Conservation (phyloP, 192 early-diverging fungal genomes). For the Coemansia furcata region DNA sequence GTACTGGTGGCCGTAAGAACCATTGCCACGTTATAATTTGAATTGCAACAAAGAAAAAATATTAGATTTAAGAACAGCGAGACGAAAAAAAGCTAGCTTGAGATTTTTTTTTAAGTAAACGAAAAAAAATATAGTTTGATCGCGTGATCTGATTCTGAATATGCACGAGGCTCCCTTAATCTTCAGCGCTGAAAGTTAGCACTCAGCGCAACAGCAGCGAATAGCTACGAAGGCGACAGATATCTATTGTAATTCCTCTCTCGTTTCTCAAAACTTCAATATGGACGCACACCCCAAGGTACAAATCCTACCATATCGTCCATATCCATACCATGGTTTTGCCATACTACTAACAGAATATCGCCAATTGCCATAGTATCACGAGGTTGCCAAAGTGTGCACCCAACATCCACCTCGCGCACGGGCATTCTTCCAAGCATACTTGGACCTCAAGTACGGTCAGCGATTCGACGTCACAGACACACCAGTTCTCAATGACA, state of each 20-base stretch:
- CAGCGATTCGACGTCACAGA: background rate
- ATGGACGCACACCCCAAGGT: constrained; percentile 32
- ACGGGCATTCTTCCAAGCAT: constrained; percentile 34
- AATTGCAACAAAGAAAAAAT: constrained; percentile 4
- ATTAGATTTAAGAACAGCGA: background rate
- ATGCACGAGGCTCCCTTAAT: background rate
- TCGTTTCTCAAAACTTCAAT: background rate
- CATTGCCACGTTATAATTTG: constrained; percentile 44
- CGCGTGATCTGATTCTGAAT: constrained; percentile 7
- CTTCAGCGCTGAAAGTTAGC: background rate
- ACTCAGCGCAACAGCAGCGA: background rate
- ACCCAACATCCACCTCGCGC: constrained; percentile 9
- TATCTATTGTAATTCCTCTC: background rate
- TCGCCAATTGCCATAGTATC: constrained; percentile 7
- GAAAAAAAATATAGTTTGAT: constrained; percentile 15
- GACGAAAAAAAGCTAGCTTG: background rate
- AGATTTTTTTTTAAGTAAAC: background rate
- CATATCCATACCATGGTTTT: background rate
- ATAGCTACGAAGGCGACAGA: background rate
- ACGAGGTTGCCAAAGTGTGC: constrained; percentile 30
- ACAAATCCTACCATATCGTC: background rate
- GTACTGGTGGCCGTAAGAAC: constrained; percentile 79
- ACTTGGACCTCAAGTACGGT: constrained; percentile 41
- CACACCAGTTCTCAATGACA: background rate
- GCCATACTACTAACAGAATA: background rate